Conservation (phyloP, 2,329 filamentous ascomycete genomes). For the Calonectria montana region DNA sequence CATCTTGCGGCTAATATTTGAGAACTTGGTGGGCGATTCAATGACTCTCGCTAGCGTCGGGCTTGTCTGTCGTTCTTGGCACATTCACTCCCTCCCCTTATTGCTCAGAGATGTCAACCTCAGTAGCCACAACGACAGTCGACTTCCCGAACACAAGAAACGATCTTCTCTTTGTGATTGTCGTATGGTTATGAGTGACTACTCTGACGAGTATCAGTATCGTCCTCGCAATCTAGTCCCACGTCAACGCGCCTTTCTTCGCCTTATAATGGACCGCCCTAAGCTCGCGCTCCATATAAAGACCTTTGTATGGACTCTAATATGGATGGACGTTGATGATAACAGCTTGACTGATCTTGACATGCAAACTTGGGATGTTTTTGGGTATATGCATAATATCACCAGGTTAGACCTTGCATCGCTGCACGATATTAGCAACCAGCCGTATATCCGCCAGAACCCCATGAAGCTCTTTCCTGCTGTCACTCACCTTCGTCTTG, state of each 20-base stretch:
- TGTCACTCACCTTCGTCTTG: background rate
- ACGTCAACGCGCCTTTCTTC: constrained; percentile 1
- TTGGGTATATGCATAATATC: background rate
- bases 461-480: background rate
- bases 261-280: background rate
- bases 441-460: constrained; percentile 2
- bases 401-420: background rate
- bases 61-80: background rate
- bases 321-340: background rate
- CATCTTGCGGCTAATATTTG: background rate
- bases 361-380: background rate
- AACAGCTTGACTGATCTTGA: background rate
- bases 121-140: background rate
- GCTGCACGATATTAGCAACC: background rate
- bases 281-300: background rate
- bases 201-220: background rate
- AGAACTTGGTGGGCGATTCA: background rate
- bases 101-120: constrained; percentile 1
- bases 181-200: background rate
- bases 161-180: background rate
- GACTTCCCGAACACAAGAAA: background rate
- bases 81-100: background rate
- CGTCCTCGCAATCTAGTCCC: background rate
- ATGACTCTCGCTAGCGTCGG: background rate
- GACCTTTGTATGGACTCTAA: constrained; percentile 1